These are phyloP conservation scores for Ziziphus jujuba DNA, from an alignment of 306 rosid genomes.

Conservation along the genomic window DNA sequence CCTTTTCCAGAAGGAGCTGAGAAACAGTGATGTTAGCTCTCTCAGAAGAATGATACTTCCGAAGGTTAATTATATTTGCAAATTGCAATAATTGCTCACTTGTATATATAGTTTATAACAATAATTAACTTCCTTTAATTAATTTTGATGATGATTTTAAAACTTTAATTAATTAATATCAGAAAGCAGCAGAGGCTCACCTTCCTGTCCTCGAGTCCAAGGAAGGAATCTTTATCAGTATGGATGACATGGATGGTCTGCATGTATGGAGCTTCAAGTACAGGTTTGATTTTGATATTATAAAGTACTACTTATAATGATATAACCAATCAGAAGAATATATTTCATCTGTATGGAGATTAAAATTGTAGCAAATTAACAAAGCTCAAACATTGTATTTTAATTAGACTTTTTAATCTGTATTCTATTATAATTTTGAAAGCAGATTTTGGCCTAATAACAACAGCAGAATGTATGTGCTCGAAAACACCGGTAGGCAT, in stretches of 20 bases:
- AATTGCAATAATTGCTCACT: no score
- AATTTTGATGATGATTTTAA: no score
- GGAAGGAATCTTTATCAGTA: slow-evolving; percentile 73
- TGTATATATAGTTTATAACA: no score
- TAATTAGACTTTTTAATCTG: no score
- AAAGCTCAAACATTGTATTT: no score
- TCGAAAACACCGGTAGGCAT: slow-evolving; percentile 93
- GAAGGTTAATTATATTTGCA: slow-evolving; percentile 52
- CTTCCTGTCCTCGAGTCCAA: slow-evolving; percentile 84
- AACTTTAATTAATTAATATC: slow-evolving; percentile 2
- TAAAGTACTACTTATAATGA: no score
- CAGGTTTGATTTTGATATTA: no score
- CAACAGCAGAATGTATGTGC: slow-evolving; percentile 97
- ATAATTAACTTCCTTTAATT: no score
- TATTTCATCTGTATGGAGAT: no score
- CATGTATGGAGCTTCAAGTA: slow-evolving; percentile 94
- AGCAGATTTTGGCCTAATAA: slow-evolving; percentile 96
- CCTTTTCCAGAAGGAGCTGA: slow-evolving; percentile 89
- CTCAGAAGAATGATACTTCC: slow-evolving; percentile 92
- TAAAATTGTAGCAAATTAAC: no score
- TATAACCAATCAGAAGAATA: no score
- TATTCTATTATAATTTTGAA: no score
- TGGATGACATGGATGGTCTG: slow-evolving; percentile 87
- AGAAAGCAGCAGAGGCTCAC: slow-evolving; percentile 90
- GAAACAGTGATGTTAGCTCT: slow-evolving; percentile 89